Percentiles rank a stretch among this genome's conserved stretches.
phyloP scores from a whole-genome alignment of 164 flowering plant species.

The Platanus orientalis region DNA sequence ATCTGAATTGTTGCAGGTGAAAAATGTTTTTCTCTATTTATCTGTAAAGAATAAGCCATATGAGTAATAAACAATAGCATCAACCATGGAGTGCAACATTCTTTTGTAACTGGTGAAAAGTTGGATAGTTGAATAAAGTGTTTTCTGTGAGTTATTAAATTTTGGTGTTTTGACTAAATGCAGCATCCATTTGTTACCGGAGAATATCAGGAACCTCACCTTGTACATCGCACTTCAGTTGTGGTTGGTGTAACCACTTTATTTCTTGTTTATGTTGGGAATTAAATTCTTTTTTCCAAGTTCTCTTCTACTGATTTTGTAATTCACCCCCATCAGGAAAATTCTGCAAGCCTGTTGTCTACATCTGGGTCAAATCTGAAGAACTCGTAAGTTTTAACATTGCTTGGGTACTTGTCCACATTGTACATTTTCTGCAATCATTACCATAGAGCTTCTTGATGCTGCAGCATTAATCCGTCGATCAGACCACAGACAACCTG shows the following conservation, averaged over 20 bases:
- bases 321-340: constrained; percentile 32
- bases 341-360: constrained; percentile 29
- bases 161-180: constrained; percentile 8
- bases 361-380: constrained; percentile 29
- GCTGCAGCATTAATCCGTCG: constrained; percentile 41
- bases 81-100: not conserved
- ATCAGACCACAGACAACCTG: constrained; percentile 27
- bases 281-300: not conserved
- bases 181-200: constrained; percentile 76
- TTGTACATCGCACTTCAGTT: constrained; percentile 24
- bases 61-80: not conserved
- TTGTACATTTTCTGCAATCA: not conserved
- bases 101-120: not conserved
- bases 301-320: constrained; percentile 12
- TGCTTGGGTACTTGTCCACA: not conserved
- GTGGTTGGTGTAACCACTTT: constrained; percentile 32
- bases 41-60: too few relatives aligned
- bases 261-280: not conserved
- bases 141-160: constrained; percentile 4
- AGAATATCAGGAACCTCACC: constrained; percentile 30
- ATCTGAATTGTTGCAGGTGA: not conserved
- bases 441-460: constrained; percentile 13
- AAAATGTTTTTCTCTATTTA: not conserved
- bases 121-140: not conserved
- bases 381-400: constrained; percentile 41